phyloP scores from a whole-genome alignment of 352 stramenopile species.

The Globisporangium parvum region DNA sequence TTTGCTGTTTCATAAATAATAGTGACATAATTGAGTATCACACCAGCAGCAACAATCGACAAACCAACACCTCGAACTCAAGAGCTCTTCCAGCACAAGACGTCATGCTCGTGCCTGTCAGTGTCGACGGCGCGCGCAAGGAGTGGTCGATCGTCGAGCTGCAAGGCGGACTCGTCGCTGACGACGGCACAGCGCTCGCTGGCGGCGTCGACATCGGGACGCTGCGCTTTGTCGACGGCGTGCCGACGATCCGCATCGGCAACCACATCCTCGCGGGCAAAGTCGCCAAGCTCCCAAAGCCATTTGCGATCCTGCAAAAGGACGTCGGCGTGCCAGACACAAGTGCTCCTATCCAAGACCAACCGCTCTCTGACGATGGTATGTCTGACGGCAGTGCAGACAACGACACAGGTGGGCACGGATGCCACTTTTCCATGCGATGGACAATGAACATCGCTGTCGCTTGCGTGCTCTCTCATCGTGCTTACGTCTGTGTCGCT shows the following conservation, averaged over 20 bases:
- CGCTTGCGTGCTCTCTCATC: too few species aligned
- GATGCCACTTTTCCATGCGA: too few species aligned
- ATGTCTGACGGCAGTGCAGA: not conserved
- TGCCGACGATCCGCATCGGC: conserved; percentile 75
- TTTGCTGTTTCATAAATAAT: not conserved
- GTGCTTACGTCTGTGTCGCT: too few species aligned
- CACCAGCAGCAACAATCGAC: conserved; percentile 12
- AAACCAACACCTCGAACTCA: not conserved
- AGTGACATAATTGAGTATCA: conserved; percentile 10
- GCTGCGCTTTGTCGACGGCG: conserved; percentile 56
- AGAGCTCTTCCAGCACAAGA: not conserved
- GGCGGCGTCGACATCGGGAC: conserved; percentile 47
- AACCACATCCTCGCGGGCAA: conserved; percentile 80
- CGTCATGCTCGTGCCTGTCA: conserved; percentile 61
- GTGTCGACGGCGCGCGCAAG: conserved; percentile 46
- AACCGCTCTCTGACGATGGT: not conserved
- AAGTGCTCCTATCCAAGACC: not conserved
- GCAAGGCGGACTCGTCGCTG: conserved; percentile 60
- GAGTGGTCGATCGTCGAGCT: conserved; percentile 86
- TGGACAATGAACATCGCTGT: too few species aligned
- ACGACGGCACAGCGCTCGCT: conserved; percentile 23
- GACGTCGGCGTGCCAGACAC: not conserved
- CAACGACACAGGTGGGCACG: not conserved
- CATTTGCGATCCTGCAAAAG: conserved; percentile 74
- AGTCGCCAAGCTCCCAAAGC: conserved; percentile 56